Percentiles rank a stretch among this genome's conserved stretches.
These are phyloP conservation scores for Laguncularia racemosa DNA, from an alignment of 345 rosid genomes.

Conservation along the genomic window DNA sequence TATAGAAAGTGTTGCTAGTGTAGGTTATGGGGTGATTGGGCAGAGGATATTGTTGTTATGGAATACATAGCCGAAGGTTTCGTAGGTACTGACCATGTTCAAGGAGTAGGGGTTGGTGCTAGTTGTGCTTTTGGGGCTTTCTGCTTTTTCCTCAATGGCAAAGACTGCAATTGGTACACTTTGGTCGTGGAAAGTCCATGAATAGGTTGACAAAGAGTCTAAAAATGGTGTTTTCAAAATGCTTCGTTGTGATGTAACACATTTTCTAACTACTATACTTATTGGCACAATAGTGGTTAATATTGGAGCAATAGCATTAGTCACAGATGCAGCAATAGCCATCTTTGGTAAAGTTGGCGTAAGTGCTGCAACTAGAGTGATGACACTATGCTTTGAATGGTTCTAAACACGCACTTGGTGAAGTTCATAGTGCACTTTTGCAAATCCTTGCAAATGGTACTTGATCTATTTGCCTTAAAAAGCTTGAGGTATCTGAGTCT, in stretches of 20 bases:
- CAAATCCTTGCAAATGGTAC: too few species aligned
- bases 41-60: slow-evolving; percentile 47
- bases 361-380: slow-evolving; percentile 97
- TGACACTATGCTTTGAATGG: too few species aligned
- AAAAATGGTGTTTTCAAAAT: slow-evolving; percentile 91
- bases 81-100: slow-evolving; percentile 54
- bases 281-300: slow-evolving; percentile 99
- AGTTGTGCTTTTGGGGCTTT: slow-evolving; percentile 64
- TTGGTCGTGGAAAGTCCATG: slow-evolving; percentile 98
- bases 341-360: slow-evolving; percentile 99
- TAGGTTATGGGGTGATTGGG: slow-evolving; percentile 63
- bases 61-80: slow-evolving; percentile 67
- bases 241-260: slow-evolving; percentile 96
- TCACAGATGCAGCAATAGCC: slow-evolving; percentile 96
- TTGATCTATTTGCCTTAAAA: too few species aligned
- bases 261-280: slow-evolving; percentile 95
- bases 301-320: slow-evolving; percentile 98
- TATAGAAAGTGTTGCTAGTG: slow-evolving; percentile 52
- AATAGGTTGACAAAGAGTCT: slow-evolving; percentile 91
- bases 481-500: too few species aligned
- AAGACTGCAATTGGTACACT: slow-evolving; percentile 86
- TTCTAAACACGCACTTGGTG: too few species aligned
- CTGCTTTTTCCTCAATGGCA: slow-evolving; percentile 94
- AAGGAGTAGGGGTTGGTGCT: slow-evolving; percentile 78
- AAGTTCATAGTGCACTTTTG: too few species aligned